Conservation (phyloP, 257 asterid species). For the Plantago ovata region DNA sequence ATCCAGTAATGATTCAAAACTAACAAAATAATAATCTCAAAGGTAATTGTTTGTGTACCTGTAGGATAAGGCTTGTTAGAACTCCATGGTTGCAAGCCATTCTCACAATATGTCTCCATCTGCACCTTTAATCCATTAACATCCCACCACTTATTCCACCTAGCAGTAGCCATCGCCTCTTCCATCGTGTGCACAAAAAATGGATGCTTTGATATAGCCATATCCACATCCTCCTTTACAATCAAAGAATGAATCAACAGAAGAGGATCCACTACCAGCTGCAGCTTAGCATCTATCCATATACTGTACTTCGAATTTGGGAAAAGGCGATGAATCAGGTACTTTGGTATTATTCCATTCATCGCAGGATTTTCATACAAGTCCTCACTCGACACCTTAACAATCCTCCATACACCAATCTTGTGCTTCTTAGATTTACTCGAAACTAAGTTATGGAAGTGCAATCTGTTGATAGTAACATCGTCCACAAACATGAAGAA, state of each 20-base stretch:
- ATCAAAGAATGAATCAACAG: slow-evolving; percentile 68
- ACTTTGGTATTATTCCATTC: slow-evolving; percentile 79
- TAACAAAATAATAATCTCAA: background rate
- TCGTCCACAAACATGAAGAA: slow-evolving; percentile 90
- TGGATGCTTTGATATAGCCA: slow-evolving; percentile 86
- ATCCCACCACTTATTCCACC: slow-evolving; percentile 97
- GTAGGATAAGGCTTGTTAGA: slow-evolving; percentile 73
- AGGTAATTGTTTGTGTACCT: slow-evolving; percentile 33
- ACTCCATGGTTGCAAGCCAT: slow-evolving; percentile 82
- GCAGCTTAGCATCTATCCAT: slow-evolving; percentile 94
- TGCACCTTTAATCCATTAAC: slow-evolving; percentile 56
- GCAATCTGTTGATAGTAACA: slow-evolving; percentile 46
- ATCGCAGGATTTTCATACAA: slow-evolving; percentile 72
- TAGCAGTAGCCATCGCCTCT: slow-evolving; percentile 83
- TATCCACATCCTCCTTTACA: slow-evolving; percentile 54
- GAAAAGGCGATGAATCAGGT: slow-evolving; percentile 71
- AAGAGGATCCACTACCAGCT: slow-evolving; percentile 76
- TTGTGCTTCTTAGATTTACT: slow-evolving; percentile 30
- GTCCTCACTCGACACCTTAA: slow-evolving; percentile 36
- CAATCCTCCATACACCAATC: slow-evolving; percentile 82
- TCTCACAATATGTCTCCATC: slow-evolving; percentile 82
- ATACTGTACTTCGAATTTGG: slow-evolving; percentile 77
- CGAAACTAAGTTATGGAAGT: slow-evolving; percentile 46
- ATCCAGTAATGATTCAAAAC: too few relatives aligned
- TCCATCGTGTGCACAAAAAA: slow-evolving; percentile 70